Base-by-base conservation (phyloP, 177 flowering plant species). In the Vitis hybrid region DNA sequence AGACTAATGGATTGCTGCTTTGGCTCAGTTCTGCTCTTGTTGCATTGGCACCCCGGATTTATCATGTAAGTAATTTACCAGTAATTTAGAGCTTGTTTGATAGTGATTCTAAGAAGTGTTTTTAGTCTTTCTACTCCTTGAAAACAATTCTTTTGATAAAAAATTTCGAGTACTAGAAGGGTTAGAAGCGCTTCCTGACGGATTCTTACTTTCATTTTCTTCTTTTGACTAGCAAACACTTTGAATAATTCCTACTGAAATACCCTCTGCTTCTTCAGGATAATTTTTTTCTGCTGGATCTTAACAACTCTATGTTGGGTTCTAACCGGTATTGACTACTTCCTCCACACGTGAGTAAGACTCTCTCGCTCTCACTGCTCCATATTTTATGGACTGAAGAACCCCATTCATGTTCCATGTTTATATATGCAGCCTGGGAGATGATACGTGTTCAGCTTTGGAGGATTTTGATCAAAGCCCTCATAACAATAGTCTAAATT, bases 281-380 rank as follows among this genome's bases (percentile, higher is more conserved):
- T 85, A 48, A 81, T 85, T 15, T 51, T 82, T 58, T 17, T 79
- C 21, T 85, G 85, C 82, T 88, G 90, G 90, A 79, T 85, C 58
- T 71, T 85, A 64, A 82, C 88, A 63, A 72, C 82, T 49, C 46
- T 82, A 3, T 84, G 81, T 66, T 88, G 92, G 90, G 59, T 79
- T 67, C 69, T 88, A 55, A 79, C 90, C 6, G 92, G 92, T 59
- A 58, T 85, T 21, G 87, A 88, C 74, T 87, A 79, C 78, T 84
- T 85, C 78, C 61, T 85, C 52, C 74, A 80, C 72, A 84, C 62
- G 90, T 88, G 57, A 72, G 84, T 73, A 69, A 12, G 18, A 41
- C 5, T 20, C 57, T n/a, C 32, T 11, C 11, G 32, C 10, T 48
- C 8, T 41, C 46, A 5, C 46, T 41, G 0, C 46, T 8, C 46